These are phyloP conservation scores for Ceratobasidium sp. DNA, from an alignment of 1,284 basidiomycete genomes.

Conservation along the genomic window DNA sequence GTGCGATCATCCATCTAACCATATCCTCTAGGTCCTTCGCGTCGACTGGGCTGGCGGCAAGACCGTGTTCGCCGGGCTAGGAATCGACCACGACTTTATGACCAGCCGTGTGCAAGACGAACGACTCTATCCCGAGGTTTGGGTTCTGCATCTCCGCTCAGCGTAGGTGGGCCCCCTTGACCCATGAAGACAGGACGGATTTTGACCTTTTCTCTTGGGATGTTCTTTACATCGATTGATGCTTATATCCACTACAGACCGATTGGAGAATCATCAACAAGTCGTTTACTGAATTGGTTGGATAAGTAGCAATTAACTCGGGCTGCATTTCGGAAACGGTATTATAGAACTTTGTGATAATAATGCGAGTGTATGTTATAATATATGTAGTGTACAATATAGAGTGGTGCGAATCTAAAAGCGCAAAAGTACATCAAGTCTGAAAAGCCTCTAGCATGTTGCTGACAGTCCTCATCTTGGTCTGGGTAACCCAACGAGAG, in stretches of 20 bases:
- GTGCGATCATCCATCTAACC: too few relatives aligned
- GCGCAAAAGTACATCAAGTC: not conserved
- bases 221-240: not conserved
- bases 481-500: conserved; percentile 20
- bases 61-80: conserved; percentile 14
- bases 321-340: not conserved
- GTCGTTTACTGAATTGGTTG: conserved; percentile 7
- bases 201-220: not conserved
- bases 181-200: not conserved
- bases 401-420: not conserved
- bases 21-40: not conserved
- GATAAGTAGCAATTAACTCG: conserved; percentile 31
- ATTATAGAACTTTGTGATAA: conserved; percentile 3
- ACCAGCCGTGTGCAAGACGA: conserved; percentile 19
- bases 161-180: conserved; percentile 22
- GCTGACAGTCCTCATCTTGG: conserved; percentile 9
- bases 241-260: not conserved
- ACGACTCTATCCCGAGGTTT: conserved; percentile 26
- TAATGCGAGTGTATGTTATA: not conserved
- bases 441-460: conserved; percentile 24
- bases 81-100: conserved; percentile 21
- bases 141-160: conserved; percentile 25
- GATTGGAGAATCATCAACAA: not conserved
- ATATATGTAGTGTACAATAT: conserved; percentile 17
- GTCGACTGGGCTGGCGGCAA: conserved; percentile 14